phyloP scores from a whole-genome alignment of 495 filamentous ascomycete species.

The Durotheca rogersii region DNA sequence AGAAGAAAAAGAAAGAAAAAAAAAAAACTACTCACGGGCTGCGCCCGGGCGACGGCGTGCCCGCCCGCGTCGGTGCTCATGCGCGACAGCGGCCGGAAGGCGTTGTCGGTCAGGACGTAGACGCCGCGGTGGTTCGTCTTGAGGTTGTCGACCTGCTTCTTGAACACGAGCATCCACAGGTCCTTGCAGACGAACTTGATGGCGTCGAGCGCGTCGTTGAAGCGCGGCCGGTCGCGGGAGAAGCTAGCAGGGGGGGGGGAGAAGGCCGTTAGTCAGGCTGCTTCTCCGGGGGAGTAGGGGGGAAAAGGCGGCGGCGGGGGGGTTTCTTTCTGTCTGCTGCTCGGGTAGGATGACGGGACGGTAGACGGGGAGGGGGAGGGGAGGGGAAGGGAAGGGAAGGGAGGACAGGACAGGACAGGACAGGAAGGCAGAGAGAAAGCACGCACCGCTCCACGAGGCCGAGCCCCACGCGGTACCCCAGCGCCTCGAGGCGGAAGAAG shows the following conservation, averaged over 20 bases:
- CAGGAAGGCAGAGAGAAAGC: not conserved
- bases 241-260: slow-evolving; percentile 61
- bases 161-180: slow-evolving; percentile 88
- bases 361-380: slow-evolving; percentile 40
- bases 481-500: slow-evolving; percentile 76
- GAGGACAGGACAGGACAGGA: slow-evolving; percentile 23
- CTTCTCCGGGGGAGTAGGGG: slow-evolving; percentile 50
- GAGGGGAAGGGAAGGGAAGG: slow-evolving; percentile 34
- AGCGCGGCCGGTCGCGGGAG: slow-evolving; percentile 80
- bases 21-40: slow-evolving; percentile 67
- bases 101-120: slow-evolving; percentile 92
- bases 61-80: slow-evolving; percentile 79
- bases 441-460: slow-evolving; percentile 87
- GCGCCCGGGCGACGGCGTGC: slow-evolving; percentile 69
- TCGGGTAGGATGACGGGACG: too few species aligned
- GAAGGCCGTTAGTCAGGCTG: too few species aligned
- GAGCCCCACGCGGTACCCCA: slow-evolving; percentile 91
- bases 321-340: too few species aligned
- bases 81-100: slow-evolving; percentile 81
- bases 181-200: slow-evolving; percentile 99
- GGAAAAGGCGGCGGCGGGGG: not conserved
- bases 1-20: slow-evolving; percentile 9
- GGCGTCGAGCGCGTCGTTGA: slow-evolving; percentile 81
- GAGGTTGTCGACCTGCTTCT: slow-evolving; percentile 96
- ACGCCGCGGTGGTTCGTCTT: slow-evolving; percentile 98